phyloP scores from a whole-genome alignment of 2,329 filamentous ascomycete genomes.

The Nothophaeocryptopus gaeumannii region DNA sequence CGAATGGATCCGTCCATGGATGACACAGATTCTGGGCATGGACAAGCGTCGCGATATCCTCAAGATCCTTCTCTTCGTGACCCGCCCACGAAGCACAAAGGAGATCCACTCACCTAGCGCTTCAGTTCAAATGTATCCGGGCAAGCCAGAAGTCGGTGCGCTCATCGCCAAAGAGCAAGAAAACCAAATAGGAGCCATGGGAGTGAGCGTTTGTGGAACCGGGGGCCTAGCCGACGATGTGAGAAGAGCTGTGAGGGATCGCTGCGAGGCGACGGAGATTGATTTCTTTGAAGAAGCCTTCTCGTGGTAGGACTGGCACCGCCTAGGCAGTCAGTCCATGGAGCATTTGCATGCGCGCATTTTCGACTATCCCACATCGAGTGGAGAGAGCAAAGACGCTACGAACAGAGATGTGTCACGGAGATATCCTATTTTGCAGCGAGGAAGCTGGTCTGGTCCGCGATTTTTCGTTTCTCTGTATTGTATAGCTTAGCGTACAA shows the following conservation, averaged over 20 bases:
- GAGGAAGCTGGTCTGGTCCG: no score
- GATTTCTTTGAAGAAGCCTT: slow-evolving; percentile 81
- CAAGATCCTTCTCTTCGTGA: slow-evolving; percentile 85
- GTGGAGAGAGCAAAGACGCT: no score
- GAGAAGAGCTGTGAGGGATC: slow-evolving; percentile 61
- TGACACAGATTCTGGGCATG: slow-evolving; percentile 79
- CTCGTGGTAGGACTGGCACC: slow-evolving; percentile 54
- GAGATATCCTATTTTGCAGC: no score
- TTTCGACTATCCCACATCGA: not conserved
- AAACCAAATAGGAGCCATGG: slow-evolving; percentile 82
- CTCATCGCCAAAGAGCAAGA: slow-evolving; percentile 79
- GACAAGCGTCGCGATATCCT: slow-evolving; percentile 78
- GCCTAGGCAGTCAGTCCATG: no score
- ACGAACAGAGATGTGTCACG: no score
- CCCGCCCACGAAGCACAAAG: slow-evolving; percentile 76
- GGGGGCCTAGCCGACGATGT: slow-evolving; percentile 74
- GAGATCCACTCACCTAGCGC: slow-evolving; percentile 73
- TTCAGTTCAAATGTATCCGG: slow-evolving; percentile 88
- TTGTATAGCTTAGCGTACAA: not conserved
- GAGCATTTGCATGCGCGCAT: no score
- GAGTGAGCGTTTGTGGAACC: slow-evolving; percentile 75
- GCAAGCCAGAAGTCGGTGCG: slow-evolving; percentile 76
- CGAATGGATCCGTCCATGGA: slow-evolving; percentile 91
- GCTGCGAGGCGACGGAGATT: slow-evolving; percentile 64
- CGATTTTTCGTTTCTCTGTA: not conserved